phyloP scores from a whole-genome alignment of 495 filamentous ascomycete genomes.

The Margaritispora aquatica region DNA sequence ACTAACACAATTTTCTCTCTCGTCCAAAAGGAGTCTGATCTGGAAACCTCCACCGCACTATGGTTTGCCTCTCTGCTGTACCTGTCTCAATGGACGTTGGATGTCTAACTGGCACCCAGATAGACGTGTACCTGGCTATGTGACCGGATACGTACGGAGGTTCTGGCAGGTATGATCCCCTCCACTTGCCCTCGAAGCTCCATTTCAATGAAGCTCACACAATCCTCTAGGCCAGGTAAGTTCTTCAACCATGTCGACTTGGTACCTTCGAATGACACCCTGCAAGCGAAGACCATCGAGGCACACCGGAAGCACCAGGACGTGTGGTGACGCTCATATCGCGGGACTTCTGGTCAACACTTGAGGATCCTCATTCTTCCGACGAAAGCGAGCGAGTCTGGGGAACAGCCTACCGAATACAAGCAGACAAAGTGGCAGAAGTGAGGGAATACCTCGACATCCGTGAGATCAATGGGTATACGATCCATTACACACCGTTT shows the following conservation, averaged over 20 bases:
- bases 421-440: constrained; percentile 61
- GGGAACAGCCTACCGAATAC: constrained; percentile 92
- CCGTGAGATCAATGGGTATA: constrained; percentile 94
- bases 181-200: background rate
- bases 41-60: constrained; percentile 98
- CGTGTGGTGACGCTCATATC: constrained; percentile 92
- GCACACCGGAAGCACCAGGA: constrained; percentile 79
- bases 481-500: constrained; percentile 82
- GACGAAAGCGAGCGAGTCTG: constrained; percentile 66
- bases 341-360: constrained; percentile 67
- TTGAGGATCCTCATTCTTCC: constrained; percentile 61
- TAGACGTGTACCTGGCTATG: constrained; percentile 79
- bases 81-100: background rate
- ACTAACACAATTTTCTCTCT: background rate
- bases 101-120: constrained; percentile 43
- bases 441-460: constrained; percentile 91
- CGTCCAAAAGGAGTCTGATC: constrained; percentile 69
- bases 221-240: constrained; percentile 29
- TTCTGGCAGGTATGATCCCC: constrained; percentile 84
- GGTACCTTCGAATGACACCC: background rate
- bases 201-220: background rate
- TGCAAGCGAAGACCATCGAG: constrained; percentile 75
- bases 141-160: constrained; percentile 86
- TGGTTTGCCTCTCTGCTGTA: constrained; percentile 34
- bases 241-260: background rate